Evolutionary conservation across 257 asterid genomes (phyloP), one percentile per base, ranked within the genome.

Genomic region (Cruciata laevipes): DNA sequence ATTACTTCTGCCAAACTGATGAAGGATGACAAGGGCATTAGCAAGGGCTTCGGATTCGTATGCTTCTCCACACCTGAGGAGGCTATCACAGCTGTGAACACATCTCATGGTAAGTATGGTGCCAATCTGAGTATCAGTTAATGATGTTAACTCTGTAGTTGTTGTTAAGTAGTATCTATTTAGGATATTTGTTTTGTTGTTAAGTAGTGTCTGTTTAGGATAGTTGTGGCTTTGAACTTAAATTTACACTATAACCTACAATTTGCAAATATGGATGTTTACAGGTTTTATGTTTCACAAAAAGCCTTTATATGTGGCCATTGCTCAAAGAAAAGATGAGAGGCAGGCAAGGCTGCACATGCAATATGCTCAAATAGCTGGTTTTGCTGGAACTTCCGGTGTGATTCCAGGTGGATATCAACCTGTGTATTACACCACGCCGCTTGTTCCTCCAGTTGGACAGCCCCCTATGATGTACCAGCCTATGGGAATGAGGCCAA

Each of bases 321-420:
- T 87, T 78, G 98, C 98, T 66, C 98, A 89, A 81, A 86, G 86
- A 75, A 91, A 91, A 84, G 96, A 84, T 77, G 96, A 91, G 61
- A 83, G 96, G 55, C 86, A 73, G 77, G 85, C 89, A 11, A 87
- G 82, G 77, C 66, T 91, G 69, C 95, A 84, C 66, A 65, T 82
- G 6, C 78, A 79, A 31, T 78, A 84, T 69, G 89, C 89, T 3
- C 96, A 83, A 21, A 58, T 83, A 70, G 75, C 86, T 44, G 90
- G 89, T 66, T 69, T 81, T 65, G 66, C 84, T 1, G 89, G 91
- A 62, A 73, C 89, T 23, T 68, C 95, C 0, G 72, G 89, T 65
- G 70, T 87, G 66, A 56, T 80, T 68, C 83, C 87, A 20, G 86
- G 87, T 27, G 88, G 89, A 84, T 89, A 86, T 77, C 74, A 86